Evolutionary conservation across 352 stramenopile genomes (phyloP).

Genomic region (Phytophthora lateralis): DNA sequence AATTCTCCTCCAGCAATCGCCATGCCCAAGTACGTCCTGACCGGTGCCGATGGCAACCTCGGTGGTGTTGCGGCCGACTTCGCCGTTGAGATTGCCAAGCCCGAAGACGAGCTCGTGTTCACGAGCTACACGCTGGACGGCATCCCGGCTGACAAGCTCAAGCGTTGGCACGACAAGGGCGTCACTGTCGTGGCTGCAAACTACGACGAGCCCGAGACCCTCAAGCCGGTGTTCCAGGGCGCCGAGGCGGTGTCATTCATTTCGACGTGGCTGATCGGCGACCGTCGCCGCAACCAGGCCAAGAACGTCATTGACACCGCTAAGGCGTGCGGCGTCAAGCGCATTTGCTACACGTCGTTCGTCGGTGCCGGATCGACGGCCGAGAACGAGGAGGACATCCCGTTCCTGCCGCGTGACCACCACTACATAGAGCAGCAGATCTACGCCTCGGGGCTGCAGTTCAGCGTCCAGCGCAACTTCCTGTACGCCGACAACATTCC

Average conservation of each 20-base stretch:
- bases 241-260: constrained; percentile 16
- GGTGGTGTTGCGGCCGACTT: constrained; percentile 14
- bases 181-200: constrained; percentile 9
- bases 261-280: constrained; percentile 19
- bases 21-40: constrained; percentile 16
- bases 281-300: constrained; percentile 13
- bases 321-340: constrained; percentile 16
- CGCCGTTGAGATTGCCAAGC: constrained; percentile 10
- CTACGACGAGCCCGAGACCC: constrained; percentile 17
- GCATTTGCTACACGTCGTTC: constrained; percentile 19
- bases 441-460: constrained; percentile 12
- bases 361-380: constrained; percentile 8
- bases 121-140: constrained; percentile 3
- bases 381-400: constrained; percentile 18
- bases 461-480: constrained; percentile 22
- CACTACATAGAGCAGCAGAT: constrained; percentile 20
- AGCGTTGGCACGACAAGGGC: constrained; percentile 14
- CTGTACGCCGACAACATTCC: constrained; percentile 20
- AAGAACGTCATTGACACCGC: constrained; percentile 5
- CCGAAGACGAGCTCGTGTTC: constrained; percentile 11
- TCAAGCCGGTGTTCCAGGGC: constrained; percentile 15
- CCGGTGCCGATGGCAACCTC: constrained; percentile 19
- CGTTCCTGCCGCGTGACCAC: constrained; percentile 23
- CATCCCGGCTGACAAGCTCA: not conserved
- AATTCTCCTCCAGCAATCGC: not conserved